Evolutionary conservation across 192 early-diverging fungal species (phyloP).

Genomic region (Gonapodya sp.): DNA sequence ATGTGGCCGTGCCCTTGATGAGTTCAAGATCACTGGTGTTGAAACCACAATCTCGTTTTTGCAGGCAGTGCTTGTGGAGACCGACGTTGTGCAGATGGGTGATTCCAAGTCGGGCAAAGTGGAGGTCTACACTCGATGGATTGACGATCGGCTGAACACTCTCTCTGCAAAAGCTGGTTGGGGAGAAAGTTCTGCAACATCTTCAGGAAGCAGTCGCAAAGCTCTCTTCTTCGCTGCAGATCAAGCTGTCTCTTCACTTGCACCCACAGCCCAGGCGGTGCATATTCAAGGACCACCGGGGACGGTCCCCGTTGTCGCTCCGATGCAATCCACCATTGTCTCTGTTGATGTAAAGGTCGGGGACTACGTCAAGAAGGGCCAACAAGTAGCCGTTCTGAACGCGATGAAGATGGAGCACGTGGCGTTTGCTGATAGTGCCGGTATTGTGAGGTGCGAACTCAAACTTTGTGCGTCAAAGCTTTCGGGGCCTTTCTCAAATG

Average conservation of each 20-base stretch:
- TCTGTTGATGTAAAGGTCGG: neutral
- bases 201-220: neutral
- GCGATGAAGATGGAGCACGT: constrained; percentile 13
- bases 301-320: neutral
- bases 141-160: neutral
- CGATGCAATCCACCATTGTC: constrained; percentile 8
- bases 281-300: neutral
- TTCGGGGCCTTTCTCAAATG: neutral
- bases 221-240: constrained; percentile 2
- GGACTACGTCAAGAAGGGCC: constrained; percentile 5
- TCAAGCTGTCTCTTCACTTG: neutral
- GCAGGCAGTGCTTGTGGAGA: neutral
- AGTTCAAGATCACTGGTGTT: neutral
- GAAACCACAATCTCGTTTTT: neutral
- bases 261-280: neutral
- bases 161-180: neutral
- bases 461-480: no score
- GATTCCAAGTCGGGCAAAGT: neutral
- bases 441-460: constrained; percentile 6
- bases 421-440: neutral
- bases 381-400: constrained; percentile 4
- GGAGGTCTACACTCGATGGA: neutral
- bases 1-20: neutral
- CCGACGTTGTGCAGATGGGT: neutral
- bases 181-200: neutral